Evolutionary conservation across 768 basidiomycete species (phyloP), one percentile per base, ranked within the genome.

Genomic region (Rhodotorula taiwanensis): DNA sequence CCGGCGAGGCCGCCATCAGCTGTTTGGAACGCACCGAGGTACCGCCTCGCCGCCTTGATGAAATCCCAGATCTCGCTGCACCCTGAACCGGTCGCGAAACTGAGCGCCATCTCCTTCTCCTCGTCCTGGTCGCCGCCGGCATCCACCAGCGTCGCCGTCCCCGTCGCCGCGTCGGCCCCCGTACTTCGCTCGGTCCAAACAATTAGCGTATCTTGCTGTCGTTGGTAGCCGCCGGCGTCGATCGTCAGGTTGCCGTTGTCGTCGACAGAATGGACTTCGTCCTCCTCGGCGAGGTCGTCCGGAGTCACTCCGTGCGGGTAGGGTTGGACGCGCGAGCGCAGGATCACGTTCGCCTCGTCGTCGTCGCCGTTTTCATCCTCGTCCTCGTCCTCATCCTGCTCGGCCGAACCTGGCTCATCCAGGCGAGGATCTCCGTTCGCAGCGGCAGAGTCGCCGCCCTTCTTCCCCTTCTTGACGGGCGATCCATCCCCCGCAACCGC

Each of bases 41-140:
- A 63, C 36, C 57, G 31, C 31, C 62, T 30, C 20, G 56, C 54
- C 4, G 59, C 60, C 48, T 69, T 64, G 71, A 99, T 94, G 75
- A 97, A 99, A 72, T 87, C 88, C 94, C 95, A 99, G 52, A 98
- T 89, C 78, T 98, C 92, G 36, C 85, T 81, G 71, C 94, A 99
- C 34, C 93, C 95, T 66, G 91, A 89, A 1, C 89, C 83, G 71
- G 97, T 94, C 74, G 97, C 94, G 71, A 99, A 99, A 71, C 91
- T 94, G 56, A 99, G 80, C 4, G 94, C 94, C 74, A 95, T 93
- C 76, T 99, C 95, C 42, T 87, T 84, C 33, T 89, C 89, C 21
- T 72, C 69, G 67, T 89, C 86, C 2, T 89, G 88, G 10, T 21
- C 55, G 1, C 18, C 13, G 5, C 4, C 50, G 11, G 23, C 23